A percentile compares a stretch with the other conserved stretches of the same genome.
Evolutionary conservation across 345 rosid species (phyloP).

Genomic region (Melaleuca quinquenervia): DNA sequence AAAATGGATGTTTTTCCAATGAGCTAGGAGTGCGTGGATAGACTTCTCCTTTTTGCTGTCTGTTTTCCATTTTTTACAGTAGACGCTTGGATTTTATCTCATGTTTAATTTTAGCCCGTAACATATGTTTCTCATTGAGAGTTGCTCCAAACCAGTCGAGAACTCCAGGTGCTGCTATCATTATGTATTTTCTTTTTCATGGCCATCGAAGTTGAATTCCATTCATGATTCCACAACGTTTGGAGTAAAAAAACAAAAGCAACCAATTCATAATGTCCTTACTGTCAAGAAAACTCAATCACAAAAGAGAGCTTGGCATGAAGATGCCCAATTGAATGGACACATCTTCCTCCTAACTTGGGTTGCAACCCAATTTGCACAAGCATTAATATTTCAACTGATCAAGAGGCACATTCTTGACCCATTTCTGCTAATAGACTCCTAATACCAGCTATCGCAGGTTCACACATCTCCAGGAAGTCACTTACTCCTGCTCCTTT

Average conservation of each 20-base stretch:
- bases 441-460: background rate
- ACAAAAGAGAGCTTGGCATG: background rate
- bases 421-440: background rate
- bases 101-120: background rate
- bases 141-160: background rate
- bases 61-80: no score
- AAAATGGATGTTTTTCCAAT: no score
- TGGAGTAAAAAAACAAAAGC: background rate
- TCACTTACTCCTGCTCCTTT: background rate
- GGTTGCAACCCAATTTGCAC: background rate
- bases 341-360: background rate
- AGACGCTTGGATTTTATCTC: background rate
- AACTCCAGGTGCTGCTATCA: background rate
- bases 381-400: no score
- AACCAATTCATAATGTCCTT: no score
- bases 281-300: no score
- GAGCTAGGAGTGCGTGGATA: no score
- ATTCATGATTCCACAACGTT: no score
- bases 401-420: background rate
- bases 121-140: background rate
- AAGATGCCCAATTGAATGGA: background rate
- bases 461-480: background rate
- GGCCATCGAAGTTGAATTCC: no score
- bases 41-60: no score
- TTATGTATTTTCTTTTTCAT: no score